Percentiles rank a stretch among this genome's conserved stretches.
phyloP scores from a whole-genome alignment of 78 protist genomes.

The Creolimax fragrantissima region DNA sequence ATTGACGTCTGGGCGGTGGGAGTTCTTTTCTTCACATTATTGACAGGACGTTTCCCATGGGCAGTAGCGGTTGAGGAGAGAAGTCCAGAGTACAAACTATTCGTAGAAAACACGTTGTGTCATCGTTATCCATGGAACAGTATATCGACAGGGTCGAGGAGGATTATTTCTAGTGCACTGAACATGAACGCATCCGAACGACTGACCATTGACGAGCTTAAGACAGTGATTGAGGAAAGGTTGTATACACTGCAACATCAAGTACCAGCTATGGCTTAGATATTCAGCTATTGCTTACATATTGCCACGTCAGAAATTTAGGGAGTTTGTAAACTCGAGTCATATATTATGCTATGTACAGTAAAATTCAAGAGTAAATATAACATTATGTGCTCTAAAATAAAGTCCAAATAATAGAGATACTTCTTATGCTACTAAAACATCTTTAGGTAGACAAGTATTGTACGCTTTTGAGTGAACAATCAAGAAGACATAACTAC shows the following conservation, averaged over 20 bases:
- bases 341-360: no score
- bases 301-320: no score
- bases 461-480: no score
- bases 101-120: background rate
- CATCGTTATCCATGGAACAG: background rate
- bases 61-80: background rate
- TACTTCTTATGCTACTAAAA: no score
- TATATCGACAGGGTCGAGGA: background rate
- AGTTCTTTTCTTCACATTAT: background rate
- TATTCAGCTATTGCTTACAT: no score
- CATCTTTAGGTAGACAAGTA: no score
- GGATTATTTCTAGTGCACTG: background rate
- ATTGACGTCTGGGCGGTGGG: constrained; percentile 26
- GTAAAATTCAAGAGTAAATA: no score
- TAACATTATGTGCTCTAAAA: no score
- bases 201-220: background rate
- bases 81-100: background rate
- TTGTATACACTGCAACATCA: background rate
- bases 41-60: constrained; percentile 29
- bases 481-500: no score
- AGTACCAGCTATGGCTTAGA: no score
- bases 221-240: background rate
- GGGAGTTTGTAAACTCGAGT: no score
- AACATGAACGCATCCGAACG: background rate
- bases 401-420: no score